A percentile compares a stretch with the other conserved stretches of the same genome.
phyloP scores from a whole-genome alignment of 352 stramenopile genomes.

The Phytophthora chlamydospora region DNA sequence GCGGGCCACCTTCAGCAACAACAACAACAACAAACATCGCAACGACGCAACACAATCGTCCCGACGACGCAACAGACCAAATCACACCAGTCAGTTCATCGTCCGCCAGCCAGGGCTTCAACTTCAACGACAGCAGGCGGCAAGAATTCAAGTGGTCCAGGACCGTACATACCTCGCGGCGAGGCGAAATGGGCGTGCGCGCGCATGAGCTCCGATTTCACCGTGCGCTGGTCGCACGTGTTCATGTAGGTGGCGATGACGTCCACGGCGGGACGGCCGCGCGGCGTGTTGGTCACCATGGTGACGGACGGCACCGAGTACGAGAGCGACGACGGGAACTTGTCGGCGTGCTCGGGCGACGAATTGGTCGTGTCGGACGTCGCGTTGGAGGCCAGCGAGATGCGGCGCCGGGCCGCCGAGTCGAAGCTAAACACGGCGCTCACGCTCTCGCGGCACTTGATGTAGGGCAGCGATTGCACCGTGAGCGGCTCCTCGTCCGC shows the following conservation, averaged over 20 bases:
- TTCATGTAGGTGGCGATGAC: constrained; percentile 93
- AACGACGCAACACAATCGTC: constrained; percentile 34
- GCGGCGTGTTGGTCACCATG: constrained; percentile 66
- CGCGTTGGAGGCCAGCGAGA: constrained; percentile 51
- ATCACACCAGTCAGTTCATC: constrained; percentile 39
- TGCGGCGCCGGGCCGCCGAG: constrained; percentile 43
- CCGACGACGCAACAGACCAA: constrained; percentile 33
- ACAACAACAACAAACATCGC: constrained; percentile 5
- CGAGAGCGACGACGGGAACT: constrained; percentile 62
- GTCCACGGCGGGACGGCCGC: constrained; percentile 74
- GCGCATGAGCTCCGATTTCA: constrained; percentile 82
- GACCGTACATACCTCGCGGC: constrained; percentile 53
- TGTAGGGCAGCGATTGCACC: constrained; percentile 75
- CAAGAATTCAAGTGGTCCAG: constrained; percentile 17
- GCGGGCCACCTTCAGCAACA: constrained; percentile 36
- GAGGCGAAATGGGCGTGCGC: constrained; percentile 76
- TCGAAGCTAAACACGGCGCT: constrained; percentile 67
- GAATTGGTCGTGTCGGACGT: constrained; percentile 46
- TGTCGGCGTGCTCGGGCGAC: constrained; percentile 40
- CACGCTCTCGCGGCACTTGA: constrained; percentile 63
- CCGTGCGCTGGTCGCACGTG: constrained; percentile 75
- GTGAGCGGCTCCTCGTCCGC: constrained; percentile 29
- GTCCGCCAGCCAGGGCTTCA: constrained; percentile 17
- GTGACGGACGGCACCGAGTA: constrained; percentile 75
- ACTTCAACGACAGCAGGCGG: constrained; percentile 33